phyloP scores from a whole-genome alignment of 768 basidiomycete genomes.

The Hydnum rufescens region DNA sequence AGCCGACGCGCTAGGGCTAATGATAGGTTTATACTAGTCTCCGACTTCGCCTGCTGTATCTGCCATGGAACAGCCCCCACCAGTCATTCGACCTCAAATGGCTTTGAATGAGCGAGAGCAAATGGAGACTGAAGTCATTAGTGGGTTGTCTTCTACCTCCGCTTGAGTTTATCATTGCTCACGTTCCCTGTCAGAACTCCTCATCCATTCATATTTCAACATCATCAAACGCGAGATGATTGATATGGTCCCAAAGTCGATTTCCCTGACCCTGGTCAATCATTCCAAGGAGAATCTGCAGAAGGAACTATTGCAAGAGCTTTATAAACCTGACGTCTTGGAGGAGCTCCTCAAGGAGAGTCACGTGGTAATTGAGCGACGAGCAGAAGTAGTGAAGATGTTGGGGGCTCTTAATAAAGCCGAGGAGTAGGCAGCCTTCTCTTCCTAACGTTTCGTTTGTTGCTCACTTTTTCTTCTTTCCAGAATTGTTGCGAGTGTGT shows the following conservation, averaged over 20 bases:
- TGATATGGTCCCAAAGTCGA: conserved; percentile 98
- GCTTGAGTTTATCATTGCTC: neutral
- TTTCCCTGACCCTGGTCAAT: conserved; percentile 76
- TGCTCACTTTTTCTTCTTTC: too few relatives aligned
- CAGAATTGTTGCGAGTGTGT: too few relatives aligned
- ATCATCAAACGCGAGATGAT: conserved; percentile 99
- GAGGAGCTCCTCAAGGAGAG: conserved; percentile 91
- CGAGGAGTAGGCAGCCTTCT: conserved; percentile 54
- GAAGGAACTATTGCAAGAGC: conserved; percentile 79
- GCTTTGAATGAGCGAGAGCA: conserved; percentile 86
- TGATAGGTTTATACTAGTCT: neutral
- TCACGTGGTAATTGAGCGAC: conserved; percentile 67
- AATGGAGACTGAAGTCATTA: conserved; percentile 99
- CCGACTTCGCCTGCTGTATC: conserved; percentile 2
- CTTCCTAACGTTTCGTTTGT: neutral
- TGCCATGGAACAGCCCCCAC: conserved; percentile 41
- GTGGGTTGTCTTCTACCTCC: conserved; percentile 29
- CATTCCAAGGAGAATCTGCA: conserved; percentile 90
- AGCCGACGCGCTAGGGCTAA: too few relatives aligned
- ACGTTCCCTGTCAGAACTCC: conserved; percentile 38
- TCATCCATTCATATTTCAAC: conserved; percentile 95
- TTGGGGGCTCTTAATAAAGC: conserved; percentile 89
- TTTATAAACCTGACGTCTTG: conserved; percentile 92
- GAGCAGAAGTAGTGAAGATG: conserved; percentile 90
- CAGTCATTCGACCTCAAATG: conserved; percentile 72